A percentile compares a stretch with the other conserved stretches of the same genome.
phyloP scores from a whole-genome alignment of 805 yeast genomes.

The Metschnikowia amazonensis region DNA sequence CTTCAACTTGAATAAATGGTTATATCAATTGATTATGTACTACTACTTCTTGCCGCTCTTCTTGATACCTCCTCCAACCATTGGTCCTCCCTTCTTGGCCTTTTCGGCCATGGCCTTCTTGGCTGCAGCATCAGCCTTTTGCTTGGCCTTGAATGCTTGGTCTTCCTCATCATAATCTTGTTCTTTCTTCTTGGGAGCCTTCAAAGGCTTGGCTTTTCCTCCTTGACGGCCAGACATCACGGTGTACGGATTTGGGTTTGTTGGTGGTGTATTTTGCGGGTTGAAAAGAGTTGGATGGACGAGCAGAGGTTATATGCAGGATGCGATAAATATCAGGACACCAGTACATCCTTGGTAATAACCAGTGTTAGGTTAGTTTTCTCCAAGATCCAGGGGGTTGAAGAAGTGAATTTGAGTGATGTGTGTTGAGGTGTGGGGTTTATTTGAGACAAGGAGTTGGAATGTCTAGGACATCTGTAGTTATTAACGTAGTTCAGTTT shows the following conservation, averaged over 20 bases:
- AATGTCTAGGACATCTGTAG: no score
- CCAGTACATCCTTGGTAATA: no score
- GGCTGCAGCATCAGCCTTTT: conserved; percentile 91
- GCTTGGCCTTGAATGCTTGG: conserved; percentile 85
- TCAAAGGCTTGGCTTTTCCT: conserved; percentile 90
- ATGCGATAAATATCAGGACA: no score
- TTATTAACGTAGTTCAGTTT: no score
- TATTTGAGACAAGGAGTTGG: no score
- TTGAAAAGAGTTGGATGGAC: not conserved
- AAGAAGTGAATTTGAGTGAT: no score
- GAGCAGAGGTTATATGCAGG: not conserved
- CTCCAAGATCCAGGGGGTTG: no score
- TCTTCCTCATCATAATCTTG: conserved; percentile 85
- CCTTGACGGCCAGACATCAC: conserved; percentile 95
- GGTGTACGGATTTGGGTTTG: conserved; percentile 1
- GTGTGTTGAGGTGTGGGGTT: no score
- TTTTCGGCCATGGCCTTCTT: conserved; percentile 84
- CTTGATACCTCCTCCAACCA: conserved; percentile 93
- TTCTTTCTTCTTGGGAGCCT: conserved; percentile 77
- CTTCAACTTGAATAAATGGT: no score
- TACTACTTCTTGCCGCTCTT: conserved; percentile 53
- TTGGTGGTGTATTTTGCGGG: not conserved
- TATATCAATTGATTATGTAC: not conserved
- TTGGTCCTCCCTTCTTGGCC: conserved; percentile 87
- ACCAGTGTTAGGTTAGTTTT: no score